phyloP scores from a whole-genome alignment of 306 rosid genomes.

The Quercus robur region DNA sequence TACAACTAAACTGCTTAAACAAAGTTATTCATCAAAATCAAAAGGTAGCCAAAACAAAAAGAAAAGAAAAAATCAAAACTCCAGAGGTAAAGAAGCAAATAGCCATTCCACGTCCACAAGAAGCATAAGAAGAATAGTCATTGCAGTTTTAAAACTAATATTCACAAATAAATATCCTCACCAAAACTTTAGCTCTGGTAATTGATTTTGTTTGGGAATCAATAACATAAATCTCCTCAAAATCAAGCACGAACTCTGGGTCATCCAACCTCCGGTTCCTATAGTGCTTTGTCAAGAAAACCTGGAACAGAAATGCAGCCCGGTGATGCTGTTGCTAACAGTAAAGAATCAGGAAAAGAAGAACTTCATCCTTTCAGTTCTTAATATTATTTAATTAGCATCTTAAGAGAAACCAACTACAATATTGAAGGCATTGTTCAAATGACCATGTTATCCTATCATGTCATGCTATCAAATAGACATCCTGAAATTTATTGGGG shows the following conservation, averaged over 20 bases:
- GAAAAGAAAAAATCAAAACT: neutral
- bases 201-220: slow-evolving; percentile 89
- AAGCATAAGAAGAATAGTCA: neutral
- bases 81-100: neutral
- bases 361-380: neutral
- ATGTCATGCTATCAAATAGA: neutral
- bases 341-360: no score
- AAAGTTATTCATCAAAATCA: slow-evolving; percentile 14
- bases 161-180: slow-evolving; percentile 26
- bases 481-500: neutral
- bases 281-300: slow-evolving; percentile 86
- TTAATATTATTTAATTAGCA: neutral
- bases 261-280: slow-evolving; percentile 71
- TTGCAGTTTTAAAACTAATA: neutral
- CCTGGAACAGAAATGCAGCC: slow-evolving; percentile 45
- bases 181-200: slow-evolving; percentile 83
- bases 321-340: neutral
- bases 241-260: slow-evolving; percentile 85
- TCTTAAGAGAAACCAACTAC: neutral
- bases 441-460: neutral
- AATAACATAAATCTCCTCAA: slow-evolving; percentile 86
- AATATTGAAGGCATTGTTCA: neutral
- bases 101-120: slow-evolving; percentile 3
- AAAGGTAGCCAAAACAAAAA: slow-evolving; percentile 2
- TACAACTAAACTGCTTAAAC: neutral